phyloP scores from a whole-genome alignment of 1,139 yeast species.

The Protomyces gravidus region DNA sequence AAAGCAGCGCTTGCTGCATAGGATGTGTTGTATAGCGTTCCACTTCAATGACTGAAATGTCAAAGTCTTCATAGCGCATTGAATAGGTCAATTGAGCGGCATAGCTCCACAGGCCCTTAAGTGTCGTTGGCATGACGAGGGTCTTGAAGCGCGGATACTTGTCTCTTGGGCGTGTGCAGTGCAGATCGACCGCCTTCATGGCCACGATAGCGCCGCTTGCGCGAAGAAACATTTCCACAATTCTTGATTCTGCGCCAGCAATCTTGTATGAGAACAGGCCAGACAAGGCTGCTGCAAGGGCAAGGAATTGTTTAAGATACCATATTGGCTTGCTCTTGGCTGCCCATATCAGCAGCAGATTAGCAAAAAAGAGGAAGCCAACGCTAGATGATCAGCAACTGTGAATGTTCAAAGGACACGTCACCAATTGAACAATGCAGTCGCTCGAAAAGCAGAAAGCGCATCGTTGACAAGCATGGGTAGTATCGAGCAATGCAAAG shows the following conservation, averaged over 20 bases:
- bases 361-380: not conserved
- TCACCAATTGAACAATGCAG: too few species aligned
- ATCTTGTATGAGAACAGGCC: slow-evolving; percentile 7
- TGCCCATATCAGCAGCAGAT: not conserved
- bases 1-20: slow-evolving; percentile 22
- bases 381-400: too few species aligned
- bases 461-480: not conserved
- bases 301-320: not conserved
- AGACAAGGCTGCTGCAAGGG: slow-evolving; percentile 4
- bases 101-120: slow-evolving; percentile 7
- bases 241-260: slow-evolving; percentile 15
- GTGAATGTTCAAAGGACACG: too few species aligned
- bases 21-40: slow-evolving; percentile 23
- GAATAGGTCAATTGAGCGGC: slow-evolving; percentile 16
- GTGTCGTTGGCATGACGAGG: not conserved
- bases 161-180: not conserved
- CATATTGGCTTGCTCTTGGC: not conserved
- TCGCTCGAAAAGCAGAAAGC: not conserved
- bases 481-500: too few species aligned
- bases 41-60: slow-evolving; percentile 23
- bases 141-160: not conserved
- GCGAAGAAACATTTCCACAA: slow-evolving; percentile 9
- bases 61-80: slow-evolving; percentile 27
- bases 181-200: slow-evolving; percentile 20
- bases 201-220: slow-evolving; percentile 10